Conservation (phyloP, 345 rosid genomes). For the Eucalyptus erythrocorys region DNA sequence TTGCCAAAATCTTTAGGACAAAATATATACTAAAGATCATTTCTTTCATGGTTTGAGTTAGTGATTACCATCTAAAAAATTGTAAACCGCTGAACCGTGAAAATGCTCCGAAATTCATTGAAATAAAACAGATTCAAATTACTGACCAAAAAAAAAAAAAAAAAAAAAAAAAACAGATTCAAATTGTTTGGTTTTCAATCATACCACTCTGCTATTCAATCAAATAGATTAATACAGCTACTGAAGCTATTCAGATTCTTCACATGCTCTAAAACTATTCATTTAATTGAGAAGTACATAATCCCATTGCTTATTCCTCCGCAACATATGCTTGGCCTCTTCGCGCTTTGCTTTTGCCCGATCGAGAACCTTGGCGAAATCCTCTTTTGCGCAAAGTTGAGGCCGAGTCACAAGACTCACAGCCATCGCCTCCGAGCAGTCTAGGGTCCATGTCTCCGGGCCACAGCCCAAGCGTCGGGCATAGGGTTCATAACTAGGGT, state of each 20-base stretch:
- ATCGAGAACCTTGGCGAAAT: not conserved
- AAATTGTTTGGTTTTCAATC: not conserved
- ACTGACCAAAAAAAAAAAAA: too few relatives aligned
- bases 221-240: not conserved
- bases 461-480: not conserved
- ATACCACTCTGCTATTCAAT: not conserved
- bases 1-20: not conserved
- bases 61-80: not conserved
- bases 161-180: too few relatives aligned
- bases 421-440: not conserved
- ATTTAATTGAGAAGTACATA: not conserved
- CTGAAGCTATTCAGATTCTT: not conserved
- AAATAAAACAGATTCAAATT: not conserved
- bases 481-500: not conserved
- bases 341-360: not conserved
- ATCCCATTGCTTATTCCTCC: not conserved
- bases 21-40: not conserved
- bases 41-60: not conserved
- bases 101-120: not conserved
- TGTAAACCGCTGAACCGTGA: not conserved
- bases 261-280: not conserved
- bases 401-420: not conserved
- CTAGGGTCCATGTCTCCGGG: not conserved
- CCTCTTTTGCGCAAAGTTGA: not conserved
- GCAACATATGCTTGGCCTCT: not conserved